These are phyloP conservation scores for Staphylotrichum tortipilum DNA, from an alignment of 495 filamentous ascomycete species.

Conservation along the genomic window DNA sequence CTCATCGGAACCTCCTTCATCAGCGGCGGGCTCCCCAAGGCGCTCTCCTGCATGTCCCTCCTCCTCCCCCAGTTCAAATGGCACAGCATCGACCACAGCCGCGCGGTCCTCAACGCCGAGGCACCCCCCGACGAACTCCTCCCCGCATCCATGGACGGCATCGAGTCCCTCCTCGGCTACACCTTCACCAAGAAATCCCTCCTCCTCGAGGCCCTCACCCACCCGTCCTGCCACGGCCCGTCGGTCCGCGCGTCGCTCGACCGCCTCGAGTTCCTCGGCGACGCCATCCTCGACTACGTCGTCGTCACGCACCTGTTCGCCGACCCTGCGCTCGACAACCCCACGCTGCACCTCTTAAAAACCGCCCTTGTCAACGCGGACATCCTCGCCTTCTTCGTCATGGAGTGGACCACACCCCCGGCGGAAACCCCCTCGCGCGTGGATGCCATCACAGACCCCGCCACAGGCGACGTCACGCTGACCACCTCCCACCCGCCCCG, in stretches of 20 bases:
- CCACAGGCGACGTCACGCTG: conserved; percentile 3
- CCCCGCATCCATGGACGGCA: conserved; percentile 19
- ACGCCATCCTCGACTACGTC: conserved; percentile 75
- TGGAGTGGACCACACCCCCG: conserved; percentile 42
- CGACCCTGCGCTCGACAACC: conserved; percentile 45
- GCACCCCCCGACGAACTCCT: conserved; percentile 22
- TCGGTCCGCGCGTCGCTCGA: conserved; percentile 59
- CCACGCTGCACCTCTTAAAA: conserved; percentile 64
- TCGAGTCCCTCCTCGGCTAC: conserved; percentile 60
- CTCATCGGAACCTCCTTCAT: conserved; percentile 72
- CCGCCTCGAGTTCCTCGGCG: conserved; percentile 84
- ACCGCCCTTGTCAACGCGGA: conserved; percentile 75
- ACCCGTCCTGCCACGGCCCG: conserved; percentile 53
- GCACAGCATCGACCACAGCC: conserved; percentile 30
- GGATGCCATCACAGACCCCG: background rate
- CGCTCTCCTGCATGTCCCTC: conserved; percentile 52
- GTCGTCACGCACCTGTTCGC: conserved; percentile 40
- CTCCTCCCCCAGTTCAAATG: conserved; percentile 60
- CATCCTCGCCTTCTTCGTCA: conserved; percentile 77
- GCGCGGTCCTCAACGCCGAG: conserved; percentile 25
- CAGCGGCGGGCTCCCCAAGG: conserved; percentile 58
- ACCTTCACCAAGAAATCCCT: conserved; percentile 60
- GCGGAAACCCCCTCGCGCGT: conserved; percentile 10
- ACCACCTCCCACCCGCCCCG: conserved; percentile 13
- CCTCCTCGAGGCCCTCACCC: conserved; percentile 79